phyloP scores from a whole-genome alignment of 441 rosid species.

The Flueggea neowawraea region DNA sequence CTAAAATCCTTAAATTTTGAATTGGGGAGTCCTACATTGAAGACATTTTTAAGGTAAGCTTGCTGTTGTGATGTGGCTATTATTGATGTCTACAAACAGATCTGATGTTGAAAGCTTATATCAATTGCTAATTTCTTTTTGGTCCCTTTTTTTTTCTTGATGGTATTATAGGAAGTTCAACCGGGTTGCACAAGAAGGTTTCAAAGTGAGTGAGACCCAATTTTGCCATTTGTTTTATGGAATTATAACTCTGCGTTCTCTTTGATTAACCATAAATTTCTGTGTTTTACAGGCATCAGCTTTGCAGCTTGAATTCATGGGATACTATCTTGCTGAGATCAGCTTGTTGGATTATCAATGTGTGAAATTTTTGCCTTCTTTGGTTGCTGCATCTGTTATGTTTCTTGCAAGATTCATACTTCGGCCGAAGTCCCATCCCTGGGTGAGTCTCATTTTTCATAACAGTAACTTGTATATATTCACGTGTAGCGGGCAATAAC shows the following conservation, averaged over 20 bases:
- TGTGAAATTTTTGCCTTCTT: conserved; percentile 57
- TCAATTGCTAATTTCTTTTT: background rate
- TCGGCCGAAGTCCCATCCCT: conserved; percentile 51
- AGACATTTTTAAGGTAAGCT: conserved; percentile 55
- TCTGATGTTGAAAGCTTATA: no score
- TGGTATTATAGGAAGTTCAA: conserved; percentile 47
- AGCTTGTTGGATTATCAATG: conserved; percentile 59
- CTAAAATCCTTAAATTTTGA: conserved; percentile 57
- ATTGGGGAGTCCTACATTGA: conserved; percentile 65
- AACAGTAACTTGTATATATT: background rate
- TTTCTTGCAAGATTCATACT: conserved; percentile 59
- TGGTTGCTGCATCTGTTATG: conserved; percentile 60
- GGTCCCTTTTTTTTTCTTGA: background rate
- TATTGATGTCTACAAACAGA: background rate
- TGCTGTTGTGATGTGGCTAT: background rate
- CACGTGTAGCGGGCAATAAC: no score
- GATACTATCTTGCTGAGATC: conserved; percentile 63
- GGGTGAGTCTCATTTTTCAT: conserved; percentile 44
- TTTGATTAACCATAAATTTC: no score
- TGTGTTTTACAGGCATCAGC: conserved; percentile 30
- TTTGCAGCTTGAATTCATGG: conserved; percentile 64
- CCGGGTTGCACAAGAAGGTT: conserved; percentile 56
- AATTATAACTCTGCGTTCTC: no score
- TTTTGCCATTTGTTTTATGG: background rate
- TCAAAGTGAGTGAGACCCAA: conserved; percentile 33